phyloP scores from a whole-genome alignment of 495 filamentous ascomycete species.

The Aspergillus olivimuriae region DNA sequence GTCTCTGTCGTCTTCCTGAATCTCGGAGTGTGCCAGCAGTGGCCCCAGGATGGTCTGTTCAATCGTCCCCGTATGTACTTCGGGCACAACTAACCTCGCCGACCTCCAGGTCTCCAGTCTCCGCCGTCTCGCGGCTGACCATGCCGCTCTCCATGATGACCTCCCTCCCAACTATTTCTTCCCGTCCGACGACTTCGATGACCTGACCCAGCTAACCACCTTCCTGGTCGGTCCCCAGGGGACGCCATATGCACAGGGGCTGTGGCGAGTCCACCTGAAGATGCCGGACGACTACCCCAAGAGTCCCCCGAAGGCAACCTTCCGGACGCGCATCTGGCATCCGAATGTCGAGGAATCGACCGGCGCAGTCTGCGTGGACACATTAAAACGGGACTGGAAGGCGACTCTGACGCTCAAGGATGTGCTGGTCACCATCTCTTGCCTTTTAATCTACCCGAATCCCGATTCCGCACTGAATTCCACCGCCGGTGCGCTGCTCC shows the following conservation, averaged over 20 bases:
- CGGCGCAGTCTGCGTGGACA: conserved; percentile 66
- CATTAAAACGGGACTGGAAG: conserved; percentile 65
- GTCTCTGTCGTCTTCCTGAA: too few species aligned
- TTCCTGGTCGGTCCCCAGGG: conserved; percentile 57
- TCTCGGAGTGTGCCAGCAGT: too few species aligned
- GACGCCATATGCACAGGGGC: conserved; percentile 55
- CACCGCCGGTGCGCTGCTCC: conserved; percentile 53
- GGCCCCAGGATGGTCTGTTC: too few species aligned
- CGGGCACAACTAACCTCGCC: conserved; percentile 14
- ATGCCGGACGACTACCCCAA: conserved; percentile 61
- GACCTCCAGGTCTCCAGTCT: conserved; percentile 37
- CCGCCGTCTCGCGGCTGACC: conserved; percentile 61
- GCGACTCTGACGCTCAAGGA: conserved; percentile 53
- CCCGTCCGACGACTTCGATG: conserved; percentile 43
- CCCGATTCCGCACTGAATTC: conserved; percentile 66
- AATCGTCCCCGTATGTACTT: too few species aligned
- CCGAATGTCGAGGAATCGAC: conserved; percentile 64
- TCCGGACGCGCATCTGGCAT: conserved; percentile 65
- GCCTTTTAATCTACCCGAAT: conserved; percentile 67
- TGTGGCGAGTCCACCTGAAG: conserved; percentile 57
- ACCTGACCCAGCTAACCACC: conserved; percentile 54
- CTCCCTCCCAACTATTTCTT: conserved; percentile 66
- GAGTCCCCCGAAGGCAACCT: conserved; percentile 59
- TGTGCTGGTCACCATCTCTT: conserved; percentile 61
- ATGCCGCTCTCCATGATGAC: conserved; percentile 50